A percentile compares a stretch with the other conserved stretches of the same genome.
These are phyloP conservation scores for Vitis rupestris DNA, from an alignment of 164 flowering plant species.

Conservation along the genomic window DNA sequence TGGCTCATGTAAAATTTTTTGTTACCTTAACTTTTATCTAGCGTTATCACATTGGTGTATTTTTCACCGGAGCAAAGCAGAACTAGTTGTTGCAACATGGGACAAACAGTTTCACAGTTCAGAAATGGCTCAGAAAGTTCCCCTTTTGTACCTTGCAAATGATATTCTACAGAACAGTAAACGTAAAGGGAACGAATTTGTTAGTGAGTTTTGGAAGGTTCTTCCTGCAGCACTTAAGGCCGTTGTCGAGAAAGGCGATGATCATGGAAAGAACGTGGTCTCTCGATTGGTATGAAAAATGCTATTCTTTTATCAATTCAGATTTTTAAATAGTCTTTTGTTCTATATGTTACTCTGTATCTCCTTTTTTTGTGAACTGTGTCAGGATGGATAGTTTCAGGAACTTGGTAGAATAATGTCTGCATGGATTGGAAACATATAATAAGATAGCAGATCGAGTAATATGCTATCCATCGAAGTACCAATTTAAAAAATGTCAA, in stretches of 20 bases:
- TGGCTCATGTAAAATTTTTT: constrained; percentile 1
- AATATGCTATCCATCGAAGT: not conserved
- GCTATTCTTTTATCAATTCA: not conserved
- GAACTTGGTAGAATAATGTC: too few relatives aligned
- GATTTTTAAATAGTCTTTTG: not conserved
- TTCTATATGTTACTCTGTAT: not conserved
- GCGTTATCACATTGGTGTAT: constrained; percentile 99
- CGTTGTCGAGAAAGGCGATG: constrained; percentile 67
- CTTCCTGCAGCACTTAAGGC: constrained; percentile 87
- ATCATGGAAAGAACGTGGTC: constrained; percentile 68
- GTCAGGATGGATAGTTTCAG: not conserved
- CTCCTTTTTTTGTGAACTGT: not conserved
- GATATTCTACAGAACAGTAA: constrained; percentile 96
- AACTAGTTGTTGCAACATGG: constrained; percentile 87
- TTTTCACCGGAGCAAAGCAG: constrained; percentile 84
- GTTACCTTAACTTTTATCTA: constrained; percentile 40
- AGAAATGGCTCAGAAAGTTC: constrained; percentile 60
- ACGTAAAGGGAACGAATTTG: constrained; percentile 94
- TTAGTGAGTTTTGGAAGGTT: constrained; percentile 89
- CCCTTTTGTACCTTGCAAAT: constrained; percentile 91
- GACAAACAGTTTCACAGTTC: constrained; percentile 75
- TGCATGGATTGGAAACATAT: too few relatives aligned
- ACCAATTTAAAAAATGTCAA: not conserved
- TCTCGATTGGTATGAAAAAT: constrained; percentile 71
- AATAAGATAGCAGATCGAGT: too few relatives aligned